Evolutionary conservation across 805 yeast genomes (phyloP).

Genomic region (Myxozyma udenii): DNA sequence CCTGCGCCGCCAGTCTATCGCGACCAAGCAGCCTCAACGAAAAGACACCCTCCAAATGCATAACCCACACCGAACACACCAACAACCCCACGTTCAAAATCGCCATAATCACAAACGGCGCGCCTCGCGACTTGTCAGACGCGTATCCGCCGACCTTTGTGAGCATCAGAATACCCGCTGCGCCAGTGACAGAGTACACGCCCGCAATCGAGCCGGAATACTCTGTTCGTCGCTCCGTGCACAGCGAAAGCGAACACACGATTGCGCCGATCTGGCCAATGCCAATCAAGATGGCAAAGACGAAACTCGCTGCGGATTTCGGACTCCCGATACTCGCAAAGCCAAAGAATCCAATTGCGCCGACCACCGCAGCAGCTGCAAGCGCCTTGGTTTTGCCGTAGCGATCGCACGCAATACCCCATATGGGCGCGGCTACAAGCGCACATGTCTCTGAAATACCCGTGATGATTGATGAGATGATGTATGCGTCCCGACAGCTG

Average conservation of each 20-base stretch:
- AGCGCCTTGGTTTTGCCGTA: constrained; percentile 42
- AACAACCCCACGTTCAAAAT: constrained; percentile 38
- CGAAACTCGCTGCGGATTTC: constrained; percentile 38
- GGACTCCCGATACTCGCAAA: constrained; percentile 41
- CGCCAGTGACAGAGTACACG: constrained; percentile 64
- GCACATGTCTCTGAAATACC: constrained; percentile 63
- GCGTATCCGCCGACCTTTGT: constrained; percentile 60
- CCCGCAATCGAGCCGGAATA: constrained; percentile 68
- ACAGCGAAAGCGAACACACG: constrained; percentile 61
- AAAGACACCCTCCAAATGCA: constrained; percentile 10
- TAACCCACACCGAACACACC: constrained; percentile 19
- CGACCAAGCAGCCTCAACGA: constrained; percentile 4
- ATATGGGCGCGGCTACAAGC: constrained; percentile 58
- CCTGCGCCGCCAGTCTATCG: constrained; percentile 8
- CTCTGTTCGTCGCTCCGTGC: constrained; percentile 46
- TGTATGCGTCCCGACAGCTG: constrained; percentile 60
- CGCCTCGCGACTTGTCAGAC: constrained; percentile 55
- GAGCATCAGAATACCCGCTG: constrained; percentile 59
- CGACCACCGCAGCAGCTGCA: constrained; percentile 44
- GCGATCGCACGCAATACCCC: constrained; percentile 58
- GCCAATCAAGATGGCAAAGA: constrained; percentile 51
- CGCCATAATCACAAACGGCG: constrained; percentile 58
- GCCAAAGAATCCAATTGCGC: constrained; percentile 46
- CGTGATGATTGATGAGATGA: constrained; percentile 62
- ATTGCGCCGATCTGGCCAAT: constrained; percentile 60